Conservation (phyloP, 2,329 filamentous ascomycete genomes). For the Lasiodiplodia sp. region DNA sequence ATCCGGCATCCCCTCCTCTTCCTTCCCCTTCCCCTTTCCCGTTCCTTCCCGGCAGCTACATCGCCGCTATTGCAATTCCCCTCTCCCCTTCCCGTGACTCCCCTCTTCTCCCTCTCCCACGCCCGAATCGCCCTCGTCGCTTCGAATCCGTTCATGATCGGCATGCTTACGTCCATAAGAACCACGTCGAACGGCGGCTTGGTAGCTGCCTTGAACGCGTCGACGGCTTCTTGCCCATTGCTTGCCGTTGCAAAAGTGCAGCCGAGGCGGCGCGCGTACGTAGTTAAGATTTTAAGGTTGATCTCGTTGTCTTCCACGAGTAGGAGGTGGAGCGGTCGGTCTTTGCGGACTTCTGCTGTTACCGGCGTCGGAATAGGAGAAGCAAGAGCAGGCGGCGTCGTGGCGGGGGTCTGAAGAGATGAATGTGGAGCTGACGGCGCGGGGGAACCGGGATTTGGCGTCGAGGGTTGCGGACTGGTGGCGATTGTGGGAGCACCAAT, state of each 20-base stretch:
- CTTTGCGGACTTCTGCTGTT: neutral
- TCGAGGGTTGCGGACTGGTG: neutral
- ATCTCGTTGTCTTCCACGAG: constrained; percentile 32
- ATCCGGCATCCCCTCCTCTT: constrained; percentile 39
- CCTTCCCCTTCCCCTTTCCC: constrained; percentile 29
- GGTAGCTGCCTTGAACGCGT: constrained; percentile 36
- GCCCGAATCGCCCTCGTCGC: constrained; percentile 54
- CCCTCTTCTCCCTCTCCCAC: constrained; percentile 35
- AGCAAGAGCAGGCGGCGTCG: neutral
- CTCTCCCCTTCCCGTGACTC: neutral
- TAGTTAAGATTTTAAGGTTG: constrained; percentile 65
- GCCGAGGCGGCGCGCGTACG: constrained; percentile 31
- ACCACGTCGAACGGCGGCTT: constrained; percentile 43
- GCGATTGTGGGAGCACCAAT: neutral
- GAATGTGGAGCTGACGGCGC: neutral
- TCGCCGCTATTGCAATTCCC: neutral
- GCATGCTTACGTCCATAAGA: constrained; percentile 59
- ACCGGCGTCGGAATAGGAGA: constrained; percentile 5
- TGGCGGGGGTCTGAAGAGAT: no score
- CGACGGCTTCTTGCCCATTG: constrained; percentile 53
- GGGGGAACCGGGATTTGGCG: neutral
- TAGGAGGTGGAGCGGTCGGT: constrained; percentile 19
- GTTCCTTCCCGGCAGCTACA: neutral
- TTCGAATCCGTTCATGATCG: constrained; percentile 54
- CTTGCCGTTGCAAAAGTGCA: constrained; percentile 40